Evolutionary conservation across 2,329 filamentous ascomycete genomes (phyloP), one percentile per base, ranked within the genome.

Genomic region (Cordyceps farinosa): DNA sequence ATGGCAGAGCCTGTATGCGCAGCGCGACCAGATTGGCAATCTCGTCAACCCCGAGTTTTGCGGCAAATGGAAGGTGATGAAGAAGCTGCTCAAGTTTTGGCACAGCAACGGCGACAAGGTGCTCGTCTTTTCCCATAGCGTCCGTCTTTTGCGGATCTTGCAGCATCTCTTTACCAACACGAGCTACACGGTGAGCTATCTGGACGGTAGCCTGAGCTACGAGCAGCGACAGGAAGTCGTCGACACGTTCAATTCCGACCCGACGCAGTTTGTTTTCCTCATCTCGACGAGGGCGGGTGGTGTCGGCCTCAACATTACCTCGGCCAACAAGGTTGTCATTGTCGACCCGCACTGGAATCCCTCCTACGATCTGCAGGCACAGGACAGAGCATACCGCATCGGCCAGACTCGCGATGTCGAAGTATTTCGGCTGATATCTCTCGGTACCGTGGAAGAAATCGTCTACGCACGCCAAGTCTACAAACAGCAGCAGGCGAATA

Each of bases 271-370:
- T 70, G 92, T 97, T 5, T 99, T 99, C 70, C 81, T 99, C 27
- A 97, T 99, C 70, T 96, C 91, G 29, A 97, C 95, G 7, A 91
- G 90, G 71, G 93, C 95, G 3, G 95, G 95, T 30, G 95, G 95
- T 5, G 90, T 97, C 0, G 95, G 95, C 0, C 81, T 99, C 34
- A 99, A 99, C 73, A 98, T 99, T 72, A 97, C 94, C 0, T 95
- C 92, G 2, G 95, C 95, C 1, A 99, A 99, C 77, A 98, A 98
- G 76, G 95, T 99, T 0, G 94, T 99, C 47, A 91, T 99, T 42
- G 88, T 98, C 54, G 95, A 98, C 73, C 95, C 95, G 0, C 95
- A 98, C 70, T 99, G 95, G 95, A 99, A 99, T 68, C 95, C 95
- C 0, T 86, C 91, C 2, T 94, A 95, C 68, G 95, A 99, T 70